These are phyloP conservation scores for Physaria fendleri DNA, from an alignment of 345 rosid species.

Conservation along the genomic window DNA sequence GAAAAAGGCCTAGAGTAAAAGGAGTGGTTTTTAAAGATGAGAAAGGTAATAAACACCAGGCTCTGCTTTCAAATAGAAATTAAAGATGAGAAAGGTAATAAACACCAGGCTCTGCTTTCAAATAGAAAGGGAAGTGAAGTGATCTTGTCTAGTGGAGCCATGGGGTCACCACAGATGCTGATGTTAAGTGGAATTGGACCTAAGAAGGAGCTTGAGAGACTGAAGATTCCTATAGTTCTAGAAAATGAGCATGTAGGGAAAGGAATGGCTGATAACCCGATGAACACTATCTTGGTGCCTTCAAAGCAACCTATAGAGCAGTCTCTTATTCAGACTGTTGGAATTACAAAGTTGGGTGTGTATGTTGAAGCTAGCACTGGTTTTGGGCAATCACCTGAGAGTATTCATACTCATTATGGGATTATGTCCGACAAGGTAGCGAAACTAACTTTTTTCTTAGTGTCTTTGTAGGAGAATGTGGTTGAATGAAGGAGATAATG, in stretches of 20 bases:
- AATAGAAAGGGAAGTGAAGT: slow-evolving; percentile 57
- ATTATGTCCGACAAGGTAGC: slow-evolving; percentile 77
- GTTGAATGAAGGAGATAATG: not conserved
- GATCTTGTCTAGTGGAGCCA: slow-evolving; percentile 78
- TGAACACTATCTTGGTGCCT: slow-evolving; percentile 81
- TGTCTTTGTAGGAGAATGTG: slow-evolving; percentile 5
- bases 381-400: slow-evolving; percentile 64
- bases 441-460: not conserved
- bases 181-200: slow-evolving; percentile 93
- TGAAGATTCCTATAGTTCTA: slow-evolving; percentile 56
- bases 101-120: slow-evolving; percentile 56
- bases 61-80: slow-evolving; percentile 46
- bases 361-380: slow-evolving; percentile 95
- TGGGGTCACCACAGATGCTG: slow-evolving; percentile 85
- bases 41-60: slow-evolving; percentile 65
- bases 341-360: slow-evolving; percentile 83
- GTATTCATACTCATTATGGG: slow-evolving; percentile 79
- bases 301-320: slow-evolving; percentile 48
- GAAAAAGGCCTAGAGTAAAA: slow-evolving; percentile 57
- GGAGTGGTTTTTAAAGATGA: slow-evolving; percentile 90
- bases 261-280: slow-evolving; percentile 93
- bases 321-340: slow-evolving; percentile 85
- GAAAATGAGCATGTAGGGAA: slow-evolving; percentile 67
- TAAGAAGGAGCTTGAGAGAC: slow-evolving; percentile 47
- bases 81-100: slow-evolving; percentile 75